A percentile compares a stretch with the other conserved stretches of the same genome.
These are phyloP conservation scores for Plasmodium gallinaceum DNA, from an alignment of 169 alveolate genomes.

Conservation along the genomic window DNA sequence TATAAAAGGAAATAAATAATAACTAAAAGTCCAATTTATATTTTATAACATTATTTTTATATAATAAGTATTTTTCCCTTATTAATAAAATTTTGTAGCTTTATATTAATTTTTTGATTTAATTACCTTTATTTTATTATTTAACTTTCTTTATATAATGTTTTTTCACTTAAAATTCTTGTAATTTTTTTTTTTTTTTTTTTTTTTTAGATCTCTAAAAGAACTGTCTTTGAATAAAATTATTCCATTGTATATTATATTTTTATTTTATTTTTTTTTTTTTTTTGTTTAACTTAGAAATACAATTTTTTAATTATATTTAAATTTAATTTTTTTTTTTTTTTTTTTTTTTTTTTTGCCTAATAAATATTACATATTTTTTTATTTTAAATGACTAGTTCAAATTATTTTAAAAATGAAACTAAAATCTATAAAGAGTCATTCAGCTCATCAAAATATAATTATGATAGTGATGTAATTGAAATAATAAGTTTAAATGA, in stretches of 20 bases:
- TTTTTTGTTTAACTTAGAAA: slow-evolving; percentile 1
- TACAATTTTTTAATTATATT: neutral
- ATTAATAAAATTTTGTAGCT: too few relatives aligned
- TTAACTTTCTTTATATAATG: neutral
- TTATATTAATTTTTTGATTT: too few relatives aligned
- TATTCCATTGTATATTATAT: neutral
- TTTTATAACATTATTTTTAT: too few relatives aligned
- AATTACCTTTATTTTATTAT: neutral
- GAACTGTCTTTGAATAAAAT: neutral
- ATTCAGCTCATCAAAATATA: slow-evolving; percentile 8
- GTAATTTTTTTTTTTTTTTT: slow-evolving; percentile 5
- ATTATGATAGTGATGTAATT: slow-evolving; percentile 50
- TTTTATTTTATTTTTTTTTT: neutral
- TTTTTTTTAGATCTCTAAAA: neutral
- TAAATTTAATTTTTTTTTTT: neutral
- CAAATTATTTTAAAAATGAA: slow-evolving; percentile 64
- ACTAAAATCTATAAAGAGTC: slow-evolving; percentile 20
- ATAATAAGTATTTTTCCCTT: too few relatives aligned
- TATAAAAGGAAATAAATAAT: neutral
- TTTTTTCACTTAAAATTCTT: neutral
- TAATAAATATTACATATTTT: slow-evolving; percentile 14
- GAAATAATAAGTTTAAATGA: slow-evolving; percentile 59
- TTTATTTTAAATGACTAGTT: slow-evolving; percentile 66
- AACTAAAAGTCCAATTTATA: too few relatives aligned
- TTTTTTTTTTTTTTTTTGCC: neutral